These are phyloP conservation scores for Colletotrichum kahawae DNA, from an alignment of 2,329 filamentous ascomycete species.

Conservation along the genomic window DNA sequence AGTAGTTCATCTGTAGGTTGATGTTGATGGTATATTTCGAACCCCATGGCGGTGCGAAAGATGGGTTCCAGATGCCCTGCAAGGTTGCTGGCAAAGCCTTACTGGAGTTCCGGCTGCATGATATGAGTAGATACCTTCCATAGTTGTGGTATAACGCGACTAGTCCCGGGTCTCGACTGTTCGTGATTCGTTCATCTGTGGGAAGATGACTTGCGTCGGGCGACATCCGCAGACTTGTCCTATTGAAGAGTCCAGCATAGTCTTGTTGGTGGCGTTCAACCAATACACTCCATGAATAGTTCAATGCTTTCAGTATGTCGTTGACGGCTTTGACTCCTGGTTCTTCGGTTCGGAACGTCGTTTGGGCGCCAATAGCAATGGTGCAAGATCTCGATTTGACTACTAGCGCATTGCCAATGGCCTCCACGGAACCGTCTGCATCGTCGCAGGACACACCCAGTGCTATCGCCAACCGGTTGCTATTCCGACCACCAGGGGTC, in stretches of 20 bases:
- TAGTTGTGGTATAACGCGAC: slow-evolving; percentile 24
- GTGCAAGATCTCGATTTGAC: slow-evolving; percentile 39
- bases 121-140: slow-evolving; percentile 24
- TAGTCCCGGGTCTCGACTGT: slow-evolving; percentile 26
- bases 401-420: slow-evolving; percentile 38
- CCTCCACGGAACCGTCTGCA: slow-evolving; percentile 30
- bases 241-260: slow-evolving; percentile 26
- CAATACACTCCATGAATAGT: slow-evolving; percentile 21
- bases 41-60: slow-evolving; percentile 43
- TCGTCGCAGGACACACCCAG: slow-evolving; percentile 32
- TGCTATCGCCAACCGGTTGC: slow-evolving; percentile 36
- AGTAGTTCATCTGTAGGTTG: slow-evolving; percentile 48
- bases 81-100: slow-evolving; percentile 43
- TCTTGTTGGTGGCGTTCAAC: slow-evolving; percentile 25
- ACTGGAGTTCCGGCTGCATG: slow-evolving; percentile 12
- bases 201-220: slow-evolving; percentile 25
- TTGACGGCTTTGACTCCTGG: slow-evolving; percentile 28
- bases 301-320: slow-evolving; percentile 27
- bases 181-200: slow-evolving; percentile 24
- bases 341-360: slow-evolving; percentile 38
- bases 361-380: slow-evolving; percentile 42
- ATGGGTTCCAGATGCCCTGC: slow-evolving; percentile 49
- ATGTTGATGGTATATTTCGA: slow-evolving; percentile 50
- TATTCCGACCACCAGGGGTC: slow-evolving; percentile 39
- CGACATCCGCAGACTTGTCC: slow-evolving; percentile 27